Evolutionary conservation across 2,329 filamentous ascomycete genomes (phyloP).

Genomic region (Calonectria pauciramosa): DNA sequence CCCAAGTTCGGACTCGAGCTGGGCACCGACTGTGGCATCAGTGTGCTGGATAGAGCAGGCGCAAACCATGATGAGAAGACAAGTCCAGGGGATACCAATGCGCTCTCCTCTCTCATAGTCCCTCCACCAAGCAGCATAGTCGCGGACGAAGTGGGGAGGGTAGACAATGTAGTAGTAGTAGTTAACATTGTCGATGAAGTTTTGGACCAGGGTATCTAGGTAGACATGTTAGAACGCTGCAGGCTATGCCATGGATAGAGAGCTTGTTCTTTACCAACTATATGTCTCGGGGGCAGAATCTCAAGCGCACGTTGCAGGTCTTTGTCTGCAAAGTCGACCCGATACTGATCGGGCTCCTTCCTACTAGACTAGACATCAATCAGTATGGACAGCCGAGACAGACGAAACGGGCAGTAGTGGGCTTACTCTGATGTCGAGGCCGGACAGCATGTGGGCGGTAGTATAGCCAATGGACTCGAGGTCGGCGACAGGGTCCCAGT

Average conservation of each 20-base stretch:
- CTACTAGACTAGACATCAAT: slow-evolving; percentile 27
- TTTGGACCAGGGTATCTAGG: slow-evolving; percentile 53
- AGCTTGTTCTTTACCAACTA: slow-evolving; percentile 47
- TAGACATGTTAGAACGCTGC: not conserved
- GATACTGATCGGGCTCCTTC: slow-evolving; percentile 7
- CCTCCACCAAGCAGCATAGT: slow-evolving; percentile 54
- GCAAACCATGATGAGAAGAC: slow-evolving; percentile 54
- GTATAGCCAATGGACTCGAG: slow-evolving; percentile 54
- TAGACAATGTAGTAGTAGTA: slow-evolving; percentile 57
- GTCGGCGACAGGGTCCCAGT: slow-evolving; percentile 18
- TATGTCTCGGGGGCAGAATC: slow-evolving; percentile 49
- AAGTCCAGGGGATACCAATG: slow-evolving; percentile 54
- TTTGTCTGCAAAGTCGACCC: slow-evolving; percentile 36
- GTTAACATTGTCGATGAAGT: slow-evolving; percentile 55
- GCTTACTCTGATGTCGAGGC: slow-evolving; percentile 46
- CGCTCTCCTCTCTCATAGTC: slow-evolving; percentile 45
- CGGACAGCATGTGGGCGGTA: slow-evolving; percentile 48
- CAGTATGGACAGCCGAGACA: not conserved
- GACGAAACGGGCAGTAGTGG: not conserved
- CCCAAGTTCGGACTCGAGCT: slow-evolving; percentile 49
- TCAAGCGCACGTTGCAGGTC: slow-evolving; percentile 50
- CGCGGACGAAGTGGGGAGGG: slow-evolving; percentile 50
- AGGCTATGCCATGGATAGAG: too few relatives aligned
- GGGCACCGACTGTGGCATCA: slow-evolving; percentile 45
- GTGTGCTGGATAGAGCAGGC: slow-evolving; percentile 54